Base-by-base conservation (phyloP, 2,329 filamentous ascomycete species). In the Fusarium mundagurra region DNA sequence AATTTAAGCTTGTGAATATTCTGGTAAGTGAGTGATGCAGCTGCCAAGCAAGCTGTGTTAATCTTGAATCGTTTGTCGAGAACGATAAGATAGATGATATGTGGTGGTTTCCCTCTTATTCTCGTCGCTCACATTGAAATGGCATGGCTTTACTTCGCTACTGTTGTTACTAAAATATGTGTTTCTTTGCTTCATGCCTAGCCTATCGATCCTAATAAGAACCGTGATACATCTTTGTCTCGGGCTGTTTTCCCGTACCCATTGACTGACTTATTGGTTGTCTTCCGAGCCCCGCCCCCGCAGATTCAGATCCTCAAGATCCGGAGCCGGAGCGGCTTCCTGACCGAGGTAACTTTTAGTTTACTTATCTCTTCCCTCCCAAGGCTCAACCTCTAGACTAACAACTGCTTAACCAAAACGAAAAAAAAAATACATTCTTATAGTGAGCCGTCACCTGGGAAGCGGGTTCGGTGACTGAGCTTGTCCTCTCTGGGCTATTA, bases 291-390 rank as follows among this genome's bases (percentile, higher is more conserved):
- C 68, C 71, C 68, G 66, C 74, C 73, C 74, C 73, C 74, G 50
- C 74, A 76, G 64, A 76, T 67, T 60, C 43, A 74, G 69, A 64
- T 61, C 64, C 53, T 53, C 47, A 31, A 57, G 58, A 70, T 63
- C 72, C 72, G 72, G 71, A 72, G 70, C 63, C 68, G 65, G 69
- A 68, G 74, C 69, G 57, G 71, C 63, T 64, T 63, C 65, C 58
- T 61, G 63, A 47, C 69, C 64, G 64, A 74, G 71, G 68, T 71
- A 59, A 43, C 27, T 50, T 20, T 58, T 48, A 31, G 31, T 50
- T 18, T 22, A 54, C 63, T 50, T 64, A 54, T 55, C 53, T 43
- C 43, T 43, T 67, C 38, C 62, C 60, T 61, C 64, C 51, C 51
- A 54, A 61, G 48, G 22, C 48, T 69, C 58, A n/a, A 44, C 33